Conservation (phyloP, 2,329 filamentous ascomycete genomes). For the Hypoxylon sp. region DNA sequence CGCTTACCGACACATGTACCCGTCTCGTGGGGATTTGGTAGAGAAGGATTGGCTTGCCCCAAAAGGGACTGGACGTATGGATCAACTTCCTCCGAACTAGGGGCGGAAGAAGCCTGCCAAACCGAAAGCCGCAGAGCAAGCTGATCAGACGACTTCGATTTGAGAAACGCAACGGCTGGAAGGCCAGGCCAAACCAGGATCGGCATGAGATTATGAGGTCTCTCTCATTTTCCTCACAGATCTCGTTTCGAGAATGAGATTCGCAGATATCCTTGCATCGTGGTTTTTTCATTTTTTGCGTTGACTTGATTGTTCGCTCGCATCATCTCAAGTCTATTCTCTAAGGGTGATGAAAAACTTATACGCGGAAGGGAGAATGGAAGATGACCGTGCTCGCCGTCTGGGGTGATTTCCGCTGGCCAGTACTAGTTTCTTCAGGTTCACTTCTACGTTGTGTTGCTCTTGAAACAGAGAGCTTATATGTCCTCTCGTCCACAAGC, state of each 20-base stretch:
- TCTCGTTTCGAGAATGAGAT: constrained; percentile 14
- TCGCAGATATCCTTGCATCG: background rate
- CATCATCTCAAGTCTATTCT: background rate
- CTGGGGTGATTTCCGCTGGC: constrained; percentile 44
- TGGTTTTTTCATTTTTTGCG: background rate
- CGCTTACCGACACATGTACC: constrained; percentile 90
- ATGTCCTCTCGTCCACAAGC: background rate
- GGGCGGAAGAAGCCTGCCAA: background rate
- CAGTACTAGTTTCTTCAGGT: constrained; percentile 33
- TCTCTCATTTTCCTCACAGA: background rate
- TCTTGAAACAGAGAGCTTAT: constrained; percentile 43
- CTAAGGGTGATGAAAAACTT: constrained; percentile 10
- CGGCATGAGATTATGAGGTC: background rate
- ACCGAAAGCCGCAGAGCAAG: background rate
- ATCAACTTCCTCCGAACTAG: constrained; percentile 76
- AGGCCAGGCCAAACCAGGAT: background rate
- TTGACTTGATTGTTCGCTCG: background rate
- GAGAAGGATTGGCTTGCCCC: constrained; percentile 78
- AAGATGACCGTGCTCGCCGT: constrained; percentile 37
- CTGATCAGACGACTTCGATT: background rate
- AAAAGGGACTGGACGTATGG: constrained; percentile 78
- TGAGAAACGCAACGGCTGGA: background rate
- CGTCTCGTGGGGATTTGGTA: constrained; percentile 80
- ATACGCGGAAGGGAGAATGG: constrained; percentile 12
- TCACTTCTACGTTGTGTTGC: constrained; percentile 23